Base-by-base conservation (phyloP, 2,329 filamentous ascomycete species). In the Ceratocystis huliohia region DNA sequence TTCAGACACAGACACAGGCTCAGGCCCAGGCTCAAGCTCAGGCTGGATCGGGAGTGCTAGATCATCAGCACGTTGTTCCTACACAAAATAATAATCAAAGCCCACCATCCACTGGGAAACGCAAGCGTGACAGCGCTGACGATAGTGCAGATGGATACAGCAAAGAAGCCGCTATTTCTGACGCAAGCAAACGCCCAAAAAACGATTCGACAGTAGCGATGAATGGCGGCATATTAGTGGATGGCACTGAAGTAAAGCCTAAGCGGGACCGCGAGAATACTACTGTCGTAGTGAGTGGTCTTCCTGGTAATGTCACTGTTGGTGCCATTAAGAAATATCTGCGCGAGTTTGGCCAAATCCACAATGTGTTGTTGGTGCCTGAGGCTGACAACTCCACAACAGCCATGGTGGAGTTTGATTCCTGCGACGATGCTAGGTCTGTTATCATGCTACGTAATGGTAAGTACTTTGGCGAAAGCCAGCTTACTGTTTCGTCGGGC, bases 191-290 rank as follows among this genome's bases (percentile, higher is more conserved):
- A 75, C 90, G 89, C 71, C 80, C 82, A 45, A 91, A 80, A 72
- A 79, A 76, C 69, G 76, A 77, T 41, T 41, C 22, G 15, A 22
- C 37, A 28, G 13, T 45, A 4, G 28, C 37, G 37, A 15, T n/a
- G 25, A 20, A 59, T n/a, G 30, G 28, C 28, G n/a, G 17, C 10
- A 7, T 15, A 37, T n/a, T 13, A 59, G n/a, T 30, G 33, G 56
- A 59, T 25, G 28, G 17, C 56, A 15, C 30, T 8, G 65, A 66
- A 15, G 46, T 33, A 1, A 79, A 68, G 74, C 77, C 80, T 37
- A 93, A 90, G 74, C 86, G 94, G 66, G 92, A 99, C 75, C 86
- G 94, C 53, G 94, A 99, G 73, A 88, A 97, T 74, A 88, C 91
- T 0, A 92, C 89, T 0, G 82, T 97, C 61, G 84, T 95, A 65